Conservation (phyloP, 768 basidiomycete species). For the Boletellus ananiceps region DNA sequence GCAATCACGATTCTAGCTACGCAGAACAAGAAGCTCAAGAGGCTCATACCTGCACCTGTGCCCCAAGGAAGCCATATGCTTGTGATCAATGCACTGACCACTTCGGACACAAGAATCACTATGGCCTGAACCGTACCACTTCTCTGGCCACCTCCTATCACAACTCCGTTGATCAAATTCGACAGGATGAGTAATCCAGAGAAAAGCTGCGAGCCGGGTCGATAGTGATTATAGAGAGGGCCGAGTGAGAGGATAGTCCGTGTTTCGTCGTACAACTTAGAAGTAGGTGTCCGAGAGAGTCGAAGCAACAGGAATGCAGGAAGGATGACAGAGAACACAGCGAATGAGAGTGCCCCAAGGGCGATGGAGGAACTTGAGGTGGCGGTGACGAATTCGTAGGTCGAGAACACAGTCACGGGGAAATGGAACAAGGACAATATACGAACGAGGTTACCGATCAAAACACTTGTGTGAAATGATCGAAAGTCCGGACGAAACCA, state of each 20-base stretch:
- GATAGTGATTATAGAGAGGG: slow-evolving; percentile 92
- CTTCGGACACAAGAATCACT: slow-evolving; percentile 84
- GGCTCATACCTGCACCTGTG: slow-evolving; percentile 93
- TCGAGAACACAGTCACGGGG: slow-evolving; percentile 88
- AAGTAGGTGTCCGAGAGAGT: slow-evolving; percentile 76
- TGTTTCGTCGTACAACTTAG: slow-evolving; percentile 93
- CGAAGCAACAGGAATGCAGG: slow-evolving; percentile 73
- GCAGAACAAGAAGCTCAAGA: slow-evolving; percentile 90
- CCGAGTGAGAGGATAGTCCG: slow-evolving; percentile 86
- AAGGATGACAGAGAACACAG: slow-evolving; percentile 70
- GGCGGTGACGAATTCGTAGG: slow-evolving; percentile 51
- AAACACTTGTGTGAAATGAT: slow-evolving; percentile 75
- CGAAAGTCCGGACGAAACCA: slow-evolving; percentile 52
- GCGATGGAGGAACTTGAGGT: slow-evolving; percentile 57
- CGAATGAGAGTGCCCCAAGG: slow-evolving; percentile 79
- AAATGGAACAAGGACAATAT: slow-evolving; percentile 91
- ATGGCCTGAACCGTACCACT: slow-evolving; percentile 91
- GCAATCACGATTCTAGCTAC: slow-evolving; percentile 87
- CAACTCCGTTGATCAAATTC: slow-evolving; percentile 78
- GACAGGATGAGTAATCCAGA: slow-evolving; percentile 74
- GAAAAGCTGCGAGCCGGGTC: slow-evolving; percentile 87
- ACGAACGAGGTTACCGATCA: slow-evolving; percentile 89
- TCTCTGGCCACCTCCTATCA: slow-evolving; percentile 84
- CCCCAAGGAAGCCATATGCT: slow-evolving; percentile 97
- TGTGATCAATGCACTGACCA: slow-evolving; percentile 80